These are phyloP conservation scores for Stephanodiscus minutulus DNA, from an alignment of 108 stramenopile species.

Conservation along the genomic window DNA sequence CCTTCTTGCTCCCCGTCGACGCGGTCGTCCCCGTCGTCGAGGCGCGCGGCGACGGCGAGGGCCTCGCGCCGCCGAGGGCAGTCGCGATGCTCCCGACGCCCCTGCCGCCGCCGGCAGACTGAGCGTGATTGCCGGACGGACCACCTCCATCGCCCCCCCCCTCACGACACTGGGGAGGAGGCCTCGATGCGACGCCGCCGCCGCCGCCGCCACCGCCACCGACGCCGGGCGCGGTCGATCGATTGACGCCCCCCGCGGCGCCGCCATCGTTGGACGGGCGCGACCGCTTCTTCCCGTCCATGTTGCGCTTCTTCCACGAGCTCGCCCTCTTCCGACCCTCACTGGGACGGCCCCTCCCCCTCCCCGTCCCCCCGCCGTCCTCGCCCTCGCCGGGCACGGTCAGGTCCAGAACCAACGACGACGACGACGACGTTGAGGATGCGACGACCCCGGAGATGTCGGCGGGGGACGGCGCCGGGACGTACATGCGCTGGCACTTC, in stretches of 20 bases:
- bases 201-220: background rate
- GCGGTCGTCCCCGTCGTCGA: background rate
- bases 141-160: background rate
- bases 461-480: conserved; percentile 25
- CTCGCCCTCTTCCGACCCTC: conserved; percentile 37
- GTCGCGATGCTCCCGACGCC: background rate
- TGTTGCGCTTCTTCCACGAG: conserved; percentile 41
- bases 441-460: background rate
- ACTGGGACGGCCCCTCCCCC: background rate
- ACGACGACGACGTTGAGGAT: background rate
- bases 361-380: conserved; percentile 3
- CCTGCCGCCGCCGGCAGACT: too few relatives aligned
- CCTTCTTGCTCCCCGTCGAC: conserved; percentile 1
- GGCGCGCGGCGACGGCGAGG: conserved; percentile 5
- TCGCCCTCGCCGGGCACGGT: conserved; percentile 10
- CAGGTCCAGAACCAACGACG: conserved; percentile 5
- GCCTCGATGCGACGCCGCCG: conserved; percentile 1
- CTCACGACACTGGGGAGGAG: conserved; percentile 20
- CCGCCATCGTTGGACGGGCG: conserved; percentile 20
- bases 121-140: background rate
- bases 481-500: conserved; percentile 78
- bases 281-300: conserved; percentile 32
- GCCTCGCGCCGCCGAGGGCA: background rate
- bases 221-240: background rate
- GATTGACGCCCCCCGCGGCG: conserved; percentile 4